Evolutionary conservation across 768 basidiomycete genomes (phyloP).

Genomic region (Xanthoconium purpureum): DNA sequence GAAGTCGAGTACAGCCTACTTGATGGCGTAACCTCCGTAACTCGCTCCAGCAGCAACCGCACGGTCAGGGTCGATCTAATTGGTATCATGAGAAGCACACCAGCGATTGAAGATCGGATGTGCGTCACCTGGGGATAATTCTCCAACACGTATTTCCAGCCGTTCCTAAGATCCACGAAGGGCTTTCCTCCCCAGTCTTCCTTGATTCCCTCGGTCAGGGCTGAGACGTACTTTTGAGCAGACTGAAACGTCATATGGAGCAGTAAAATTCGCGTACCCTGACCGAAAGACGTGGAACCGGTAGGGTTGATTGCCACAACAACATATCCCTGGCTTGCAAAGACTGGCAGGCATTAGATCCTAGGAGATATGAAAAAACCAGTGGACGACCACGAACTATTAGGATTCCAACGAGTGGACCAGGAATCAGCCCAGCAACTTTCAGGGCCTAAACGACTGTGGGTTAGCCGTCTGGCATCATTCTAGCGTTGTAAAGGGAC

Average conservation of each 20-base stretch:
- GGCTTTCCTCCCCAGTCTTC: constrained; percentile 87
- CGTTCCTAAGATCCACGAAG: constrained; percentile 70
- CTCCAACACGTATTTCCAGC: constrained; percentile 68
- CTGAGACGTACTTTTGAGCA: constrained; percentile 33
- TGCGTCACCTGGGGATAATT: constrained; percentile 61
- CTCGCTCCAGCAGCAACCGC: constrained; percentile 79
- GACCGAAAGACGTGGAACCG: constrained; percentile 90
- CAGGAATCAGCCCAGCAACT: constrained; percentile 89
- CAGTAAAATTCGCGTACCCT: constrained; percentile 43
- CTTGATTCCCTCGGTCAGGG: constrained; percentile 75
- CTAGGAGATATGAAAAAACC: neutral
- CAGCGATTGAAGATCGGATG: neutral
- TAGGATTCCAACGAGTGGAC: constrained; percentile 92
- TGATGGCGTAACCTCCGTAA: constrained; percentile 88
- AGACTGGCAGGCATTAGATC: constrained; percentile 44
- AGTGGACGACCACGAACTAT: constrained; percentile 41
- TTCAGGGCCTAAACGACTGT: constrained; percentile 54
- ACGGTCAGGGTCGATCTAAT: constrained; percentile 63
- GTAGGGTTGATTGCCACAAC: constrained; percentile 89
- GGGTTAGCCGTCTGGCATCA: neutral
- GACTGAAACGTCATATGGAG: neutral
- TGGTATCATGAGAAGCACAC: neutral
- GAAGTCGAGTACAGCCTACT: constrained; percentile 43
- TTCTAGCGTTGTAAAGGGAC: constrained; percentile 2
- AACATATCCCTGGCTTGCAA: constrained; percentile 87